Evolutionary conservation across 305 asterid genomes (phyloP), one percentile per base, ranked within the genome.

Genomic region (Fraxinus xanthoxyloides): DNA sequence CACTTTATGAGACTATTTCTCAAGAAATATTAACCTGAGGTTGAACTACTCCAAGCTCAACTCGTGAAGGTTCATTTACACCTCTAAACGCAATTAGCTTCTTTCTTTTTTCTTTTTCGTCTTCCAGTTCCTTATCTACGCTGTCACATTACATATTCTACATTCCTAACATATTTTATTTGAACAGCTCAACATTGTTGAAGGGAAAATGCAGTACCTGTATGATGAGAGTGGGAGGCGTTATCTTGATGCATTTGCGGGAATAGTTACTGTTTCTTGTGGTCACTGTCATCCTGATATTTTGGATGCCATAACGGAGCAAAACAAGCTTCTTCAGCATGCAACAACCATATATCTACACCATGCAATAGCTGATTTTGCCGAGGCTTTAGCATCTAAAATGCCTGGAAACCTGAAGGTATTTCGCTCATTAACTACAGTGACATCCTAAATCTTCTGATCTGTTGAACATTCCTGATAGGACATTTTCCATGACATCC

Each of bases 191-290:
- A 95, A 95, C 84, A 95, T 92, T 21, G 99, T 95, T 70, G 98
- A 95, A 86, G 99, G 99, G 85, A 95, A 95, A 88, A 94, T 95
- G 99, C 99, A 95, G 89, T 94, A 95, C 82, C 81, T 95, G 90
- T 95, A 85, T 82, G 99, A 95, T 23, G 99, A 95, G 82, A 92
- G 82, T 31, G 98, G 97, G 36, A 93, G 86, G 87, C 95, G 99
- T n/a, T 95, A 95, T 85, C 98, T 95, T 36, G 99, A 95, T 89
- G 99, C 97, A 36, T 91, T 95, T 88, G 99, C 98, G 36, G 98
- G 99, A 74, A 93, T 95, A 63, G 99, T 95, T 78, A 95, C 99
- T 0, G 99, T 95, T n/a, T 95, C 99, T 15, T 95, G 99, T 83
- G 99, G 99, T 13, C 99, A 95, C 79, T 95, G 99, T 82, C 99